Percentiles rank a stretch among this genome's conserved stretches.
Evolutionary conservation across 371 early-diverging fungal genomes (phyloP).

Genomic region (Nosema granulosis): DNA sequence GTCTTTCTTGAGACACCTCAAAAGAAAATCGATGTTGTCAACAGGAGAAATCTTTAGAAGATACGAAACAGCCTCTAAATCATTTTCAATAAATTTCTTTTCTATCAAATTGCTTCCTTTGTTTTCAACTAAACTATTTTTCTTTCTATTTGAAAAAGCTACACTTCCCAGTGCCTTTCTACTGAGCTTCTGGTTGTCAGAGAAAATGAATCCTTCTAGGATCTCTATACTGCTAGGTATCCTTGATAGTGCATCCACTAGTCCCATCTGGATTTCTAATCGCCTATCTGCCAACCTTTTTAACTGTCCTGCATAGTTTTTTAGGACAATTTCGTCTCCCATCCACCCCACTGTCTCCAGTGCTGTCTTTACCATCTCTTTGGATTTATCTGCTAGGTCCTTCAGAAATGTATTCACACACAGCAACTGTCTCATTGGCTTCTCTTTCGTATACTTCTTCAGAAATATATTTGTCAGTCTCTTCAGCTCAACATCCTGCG

Average conservation of each 20-base stretch:
- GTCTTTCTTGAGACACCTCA: not conserved
- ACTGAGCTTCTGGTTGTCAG: not conserved
- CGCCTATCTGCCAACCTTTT: not conserved
- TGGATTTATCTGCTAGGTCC: conserved; percentile 38
- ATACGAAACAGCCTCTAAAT: not conserved
- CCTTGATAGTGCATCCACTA: not conserved
- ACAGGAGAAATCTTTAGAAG: not conserved
- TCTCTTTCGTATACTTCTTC: not conserved
- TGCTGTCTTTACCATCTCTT: conserved; percentile 29
- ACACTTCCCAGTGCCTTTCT: not conserved
- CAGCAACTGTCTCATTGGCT: conserved; percentile 38
- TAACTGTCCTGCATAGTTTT: conserved; percentile 36
- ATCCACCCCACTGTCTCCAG: conserved; percentile 13
- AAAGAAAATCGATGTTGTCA: not conserved
- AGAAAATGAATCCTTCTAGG: not conserved
- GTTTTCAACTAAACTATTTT: not conserved
- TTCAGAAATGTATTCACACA: conserved; percentile 51
- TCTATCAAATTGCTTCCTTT: not conserved
- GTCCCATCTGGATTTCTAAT: not conserved
- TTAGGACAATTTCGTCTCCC: conserved; percentile 37
- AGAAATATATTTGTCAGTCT: conserved; percentile 37
- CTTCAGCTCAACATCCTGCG: conserved; percentile 31
- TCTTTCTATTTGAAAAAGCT: not conserved
- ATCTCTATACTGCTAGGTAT: not conserved
- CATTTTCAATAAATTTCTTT: not conserved